phyloP scores from a whole-genome alignment of 352 stramenopile species.

The Phytophthora pluvialis region DNA sequence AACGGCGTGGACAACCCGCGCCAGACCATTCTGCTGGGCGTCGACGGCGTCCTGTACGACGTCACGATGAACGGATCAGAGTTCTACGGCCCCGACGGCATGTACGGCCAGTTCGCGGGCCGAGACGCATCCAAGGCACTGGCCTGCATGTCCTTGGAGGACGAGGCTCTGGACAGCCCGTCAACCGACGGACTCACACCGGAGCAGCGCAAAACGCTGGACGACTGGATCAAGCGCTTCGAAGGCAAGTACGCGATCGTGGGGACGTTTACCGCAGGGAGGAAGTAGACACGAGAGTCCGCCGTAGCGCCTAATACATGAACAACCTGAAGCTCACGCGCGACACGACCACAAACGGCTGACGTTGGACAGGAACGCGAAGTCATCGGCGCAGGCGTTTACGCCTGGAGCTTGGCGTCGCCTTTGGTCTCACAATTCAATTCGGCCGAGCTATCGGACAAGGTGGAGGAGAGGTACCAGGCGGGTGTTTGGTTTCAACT shows the following conservation, averaged over 20 bases:
- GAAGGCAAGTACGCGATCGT: slow-evolving; percentile 93
- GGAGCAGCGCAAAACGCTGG: slow-evolving; percentile 88
- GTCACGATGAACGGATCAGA: slow-evolving; percentile 87
- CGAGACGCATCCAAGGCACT: slow-evolving; percentile 93
- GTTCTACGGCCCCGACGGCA: slow-evolving; percentile 92
- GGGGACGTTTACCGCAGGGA: slow-evolving; percentile 45
- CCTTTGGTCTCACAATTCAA: slow-evolving; percentile 16
- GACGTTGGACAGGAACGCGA: slow-evolving; percentile 21
- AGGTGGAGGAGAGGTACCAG: neutral
- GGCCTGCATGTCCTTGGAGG: slow-evolving; percentile 95
- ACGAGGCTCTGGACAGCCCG: slow-evolving; percentile 86
- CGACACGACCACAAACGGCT: neutral
- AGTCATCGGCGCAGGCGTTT: slow-evolving; percentile 17
- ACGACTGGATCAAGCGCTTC: slow-evolving; percentile 95
- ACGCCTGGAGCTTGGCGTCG: slow-evolving; percentile 2
- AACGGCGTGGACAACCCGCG: slow-evolving; percentile 72
- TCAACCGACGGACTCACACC: slow-evolving; percentile 81
- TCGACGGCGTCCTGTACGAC: slow-evolving; percentile 93
- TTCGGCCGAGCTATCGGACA: slow-evolving; percentile 1
- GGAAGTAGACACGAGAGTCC: slow-evolving; percentile 9
- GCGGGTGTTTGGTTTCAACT: neutral
- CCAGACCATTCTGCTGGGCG: slow-evolving; percentile 89
- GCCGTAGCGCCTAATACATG: slow-evolving; percentile 10
- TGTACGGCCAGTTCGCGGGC: slow-evolving; percentile 95
- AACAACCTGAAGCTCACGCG: neutral